These are phyloP conservation scores for Symbiodinium pilosum DNA, from an alignment of 73 alveolate genomes.

Conservation along the genomic window DNA sequence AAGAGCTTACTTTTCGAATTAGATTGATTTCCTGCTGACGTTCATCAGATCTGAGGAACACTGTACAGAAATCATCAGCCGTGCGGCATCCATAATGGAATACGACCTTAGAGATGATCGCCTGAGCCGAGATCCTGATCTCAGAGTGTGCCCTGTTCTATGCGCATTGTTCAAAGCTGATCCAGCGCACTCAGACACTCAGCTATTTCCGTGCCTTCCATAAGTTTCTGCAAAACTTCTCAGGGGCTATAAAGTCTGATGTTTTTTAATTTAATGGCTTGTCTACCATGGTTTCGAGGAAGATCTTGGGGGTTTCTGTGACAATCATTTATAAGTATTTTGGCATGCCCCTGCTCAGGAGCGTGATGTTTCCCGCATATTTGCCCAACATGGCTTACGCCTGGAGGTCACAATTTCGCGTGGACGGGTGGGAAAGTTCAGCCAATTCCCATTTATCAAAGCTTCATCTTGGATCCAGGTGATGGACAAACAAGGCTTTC, in stretches of 20 bases:
- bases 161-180: neutral
- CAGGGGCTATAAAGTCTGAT: too few relatives aligned
- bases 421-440: neutral
- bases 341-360: neutral
- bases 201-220: neutral
- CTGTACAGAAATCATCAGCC: slow-evolving; percentile 21
- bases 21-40: too few relatives aligned
- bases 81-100: neutral
- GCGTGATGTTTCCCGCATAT: neutral
- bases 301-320: neutral
- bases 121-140: neutral
- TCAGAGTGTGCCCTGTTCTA: slow-evolving; percentile 9
- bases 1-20: too few relatives aligned
- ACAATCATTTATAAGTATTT: too few relatives aligned
- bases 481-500: neutral
- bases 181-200: neutral
- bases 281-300: neutral
- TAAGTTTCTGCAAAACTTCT: too few relatives aligned
- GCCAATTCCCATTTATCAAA: neutral
- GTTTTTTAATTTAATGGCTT: neutral
- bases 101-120: slow-evolving; percentile 19
- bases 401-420: neutral
- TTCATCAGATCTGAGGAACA: neutral
- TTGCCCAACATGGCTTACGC: slow-evolving; percentile 19
- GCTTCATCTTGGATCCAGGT: neutral